A percentile compares a stretch with the other conserved stretches of the same genome.
Conservation (phyloP, 2,329 filamentous ascomycete species). For the Fusarium graminum region DNA sequence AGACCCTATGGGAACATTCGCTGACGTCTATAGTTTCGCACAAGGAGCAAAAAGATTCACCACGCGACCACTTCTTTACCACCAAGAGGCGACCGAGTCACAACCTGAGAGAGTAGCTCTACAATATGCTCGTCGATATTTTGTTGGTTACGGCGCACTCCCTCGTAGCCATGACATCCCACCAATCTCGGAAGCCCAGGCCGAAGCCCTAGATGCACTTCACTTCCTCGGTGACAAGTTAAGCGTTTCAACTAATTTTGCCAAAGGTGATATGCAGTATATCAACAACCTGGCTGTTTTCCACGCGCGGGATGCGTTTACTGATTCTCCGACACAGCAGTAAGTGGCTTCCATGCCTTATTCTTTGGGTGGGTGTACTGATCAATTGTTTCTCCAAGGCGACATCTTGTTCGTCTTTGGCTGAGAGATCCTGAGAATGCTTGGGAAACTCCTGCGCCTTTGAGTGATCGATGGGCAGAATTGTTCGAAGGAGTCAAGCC, state of each 20-base stretch:
- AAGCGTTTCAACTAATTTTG: slow-evolving; percentile 59
- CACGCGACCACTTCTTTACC: slow-evolving; percentile 21
- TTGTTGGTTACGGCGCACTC: slow-evolving; percentile 36
- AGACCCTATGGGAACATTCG: fast-evolving
- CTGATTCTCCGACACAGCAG: slow-evolving; percentile 30
- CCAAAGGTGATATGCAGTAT: slow-evolving; percentile 65
- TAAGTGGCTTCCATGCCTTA: background rate
- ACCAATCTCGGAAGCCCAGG: slow-evolving; percentile 64
- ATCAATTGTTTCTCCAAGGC: slow-evolving; percentile 42
- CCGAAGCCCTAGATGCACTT: slow-evolving; percentile 64
- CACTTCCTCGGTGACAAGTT: slow-evolving; percentile 62
- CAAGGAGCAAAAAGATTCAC: slow-evolving; percentile 22
- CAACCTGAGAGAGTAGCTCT: slow-evolving; percentile 14
- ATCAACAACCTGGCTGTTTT: slow-evolving; percentile 67
- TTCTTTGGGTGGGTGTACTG: fast-evolving
- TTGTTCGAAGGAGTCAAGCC: slow-evolving; percentile 25
- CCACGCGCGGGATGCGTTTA: slow-evolving; percentile 64
- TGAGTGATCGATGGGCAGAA: slow-evolving; percentile 28
- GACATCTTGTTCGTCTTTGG: slow-evolving; percentile 63
- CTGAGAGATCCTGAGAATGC: slow-evolving; percentile 61
- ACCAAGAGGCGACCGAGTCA: slow-evolving; percentile 10
- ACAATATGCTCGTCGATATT: slow-evolving; percentile 38
- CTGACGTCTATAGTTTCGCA: slow-evolving; percentile 4
- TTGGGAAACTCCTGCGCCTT: slow-evolving; percentile 53
- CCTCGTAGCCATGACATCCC: slow-evolving; percentile 68